phyloP scores from a whole-genome alignment of 139 green algal species.

The Tetradesmus obliquus region DNA sequence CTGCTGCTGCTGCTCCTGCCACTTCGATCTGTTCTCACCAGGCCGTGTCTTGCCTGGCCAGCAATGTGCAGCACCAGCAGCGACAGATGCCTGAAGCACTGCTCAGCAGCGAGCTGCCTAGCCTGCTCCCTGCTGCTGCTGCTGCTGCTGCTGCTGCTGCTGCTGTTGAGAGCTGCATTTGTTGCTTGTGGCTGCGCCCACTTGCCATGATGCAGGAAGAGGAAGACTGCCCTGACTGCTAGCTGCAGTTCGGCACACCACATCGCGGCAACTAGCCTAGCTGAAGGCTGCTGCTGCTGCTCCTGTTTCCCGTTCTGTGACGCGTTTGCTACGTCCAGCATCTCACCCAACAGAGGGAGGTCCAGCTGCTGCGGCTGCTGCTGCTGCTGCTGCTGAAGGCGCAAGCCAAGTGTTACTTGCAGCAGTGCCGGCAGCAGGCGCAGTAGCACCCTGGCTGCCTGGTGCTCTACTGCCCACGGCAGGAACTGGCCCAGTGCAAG shows the following conservation, averaged over 20 bases:
- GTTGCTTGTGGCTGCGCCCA: not conserved
- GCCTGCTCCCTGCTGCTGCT: not conserved
- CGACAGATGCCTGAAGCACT: conserved; percentile 32
- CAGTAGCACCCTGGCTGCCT: conserved; percentile 22
- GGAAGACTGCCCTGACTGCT: not conserved
- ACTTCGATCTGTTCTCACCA: not conserved
- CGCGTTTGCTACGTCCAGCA: too few relatives aligned
- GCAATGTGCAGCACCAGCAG: not conserved
- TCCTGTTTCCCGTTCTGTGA: not conserved
- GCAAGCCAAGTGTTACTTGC: not conserved
- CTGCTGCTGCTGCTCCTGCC: not conserved
- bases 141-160: conserved; percentile 5
- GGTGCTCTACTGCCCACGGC: not conserved
- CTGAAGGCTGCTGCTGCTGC: not conserved
- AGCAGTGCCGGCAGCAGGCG: conserved; percentile 29
- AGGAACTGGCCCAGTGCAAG: conserved; percentile 31
- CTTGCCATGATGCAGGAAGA: conserved; percentile 19
- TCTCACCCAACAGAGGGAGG: not conserved
- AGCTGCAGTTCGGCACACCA: not conserved
- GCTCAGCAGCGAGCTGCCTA: conserved; percentile 20
- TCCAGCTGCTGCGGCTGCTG: not conserved
- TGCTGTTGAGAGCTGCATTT: conserved; percentile 17
- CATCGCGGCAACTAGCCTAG: not conserved
- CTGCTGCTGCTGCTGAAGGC: conserved; percentile 21
- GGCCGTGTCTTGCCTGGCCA: not conserved